phyloP scores from a whole-genome alignment of 192 early-diverging fungal genomes.

The Geranomyces variabilis region DNA sequence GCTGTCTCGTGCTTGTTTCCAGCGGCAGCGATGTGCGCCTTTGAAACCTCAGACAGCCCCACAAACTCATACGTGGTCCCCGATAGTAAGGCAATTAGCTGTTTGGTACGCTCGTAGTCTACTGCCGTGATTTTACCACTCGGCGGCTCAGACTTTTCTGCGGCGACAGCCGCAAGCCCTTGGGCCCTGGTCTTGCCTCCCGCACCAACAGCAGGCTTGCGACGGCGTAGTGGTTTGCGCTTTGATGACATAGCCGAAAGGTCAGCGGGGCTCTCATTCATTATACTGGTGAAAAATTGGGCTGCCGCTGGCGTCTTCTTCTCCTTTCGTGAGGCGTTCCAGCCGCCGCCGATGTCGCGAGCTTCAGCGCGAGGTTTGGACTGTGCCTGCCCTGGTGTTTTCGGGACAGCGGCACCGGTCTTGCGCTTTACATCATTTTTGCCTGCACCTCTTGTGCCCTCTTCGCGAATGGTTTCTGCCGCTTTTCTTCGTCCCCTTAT shows the following conservation, averaged over 20 bases:
- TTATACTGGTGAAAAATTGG: not conserved
- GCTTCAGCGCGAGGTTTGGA: not conserved
- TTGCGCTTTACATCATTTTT: no score
- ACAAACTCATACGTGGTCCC: slow-evolving; percentile 34
- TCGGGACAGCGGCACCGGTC: not conserved
- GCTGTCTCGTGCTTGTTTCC: not conserved
- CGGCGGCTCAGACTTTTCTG: slow-evolving; percentile 8
- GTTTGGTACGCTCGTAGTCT: slow-evolving; percentile 23
- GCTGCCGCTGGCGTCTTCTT: not conserved
- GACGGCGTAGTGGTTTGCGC: not conserved
- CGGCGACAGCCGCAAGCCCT: not conserved
- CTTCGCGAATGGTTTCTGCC: no score
- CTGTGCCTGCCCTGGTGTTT: not conserved
- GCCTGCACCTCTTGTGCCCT: no score
- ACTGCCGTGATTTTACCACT: slow-evolving; percentile 17
- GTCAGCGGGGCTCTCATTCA: slow-evolving; percentile 2
- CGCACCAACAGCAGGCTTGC: not conserved
- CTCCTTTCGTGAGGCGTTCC: slow-evolving; percentile 13
- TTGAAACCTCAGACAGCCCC: slow-evolving; percentile 16
- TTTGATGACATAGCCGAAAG: not conserved
- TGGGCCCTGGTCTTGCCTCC: not conserved
- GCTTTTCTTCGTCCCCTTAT: not conserved
- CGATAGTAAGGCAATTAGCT: slow-evolving; percentile 27
- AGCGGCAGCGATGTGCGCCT: not conserved
- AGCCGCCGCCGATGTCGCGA: slow-evolving; percentile 1